A percentile compares a stretch with the other conserved stretches of the same genome.
Conservation (phyloP, 1,284 basidiomycete species). For the Trametes polyzona region DNA sequence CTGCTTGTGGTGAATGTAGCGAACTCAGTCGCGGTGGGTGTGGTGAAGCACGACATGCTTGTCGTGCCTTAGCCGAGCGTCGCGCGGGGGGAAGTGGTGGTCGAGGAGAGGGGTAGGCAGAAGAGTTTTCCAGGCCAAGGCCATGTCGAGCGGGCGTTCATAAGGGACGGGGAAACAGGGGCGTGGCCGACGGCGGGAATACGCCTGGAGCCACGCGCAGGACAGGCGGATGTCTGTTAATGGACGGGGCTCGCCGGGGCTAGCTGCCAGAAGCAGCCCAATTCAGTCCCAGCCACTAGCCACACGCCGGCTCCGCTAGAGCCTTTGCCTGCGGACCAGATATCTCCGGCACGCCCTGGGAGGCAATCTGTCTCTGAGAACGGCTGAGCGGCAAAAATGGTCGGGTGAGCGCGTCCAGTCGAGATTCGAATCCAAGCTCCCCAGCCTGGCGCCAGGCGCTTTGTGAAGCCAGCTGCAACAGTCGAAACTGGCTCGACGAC, state of each 20-base stretch:
- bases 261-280: not conserved
- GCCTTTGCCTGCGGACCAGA: no score
- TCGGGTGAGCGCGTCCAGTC: no score
- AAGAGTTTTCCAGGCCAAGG: not conserved
- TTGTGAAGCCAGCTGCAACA: no score
- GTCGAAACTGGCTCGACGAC: no score
- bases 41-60: conserved; percentile 36
- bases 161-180: conserved; percentile 8
- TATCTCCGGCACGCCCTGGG: no score
- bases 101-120: not conserved
- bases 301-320: no score
- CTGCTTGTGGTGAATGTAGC: conserved; percentile 37
- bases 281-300: not conserved
- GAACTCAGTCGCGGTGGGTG: conserved; percentile 44
- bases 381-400: no score
- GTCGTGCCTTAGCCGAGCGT: not conserved
- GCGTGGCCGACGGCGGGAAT: conserved; percentile 17
- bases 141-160: conserved; percentile 2
- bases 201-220: conserved; percentile 10
- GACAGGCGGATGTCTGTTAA: conserved; percentile 10
- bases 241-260: conserved; percentile 1
- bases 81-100: not conserved
- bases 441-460: no score
- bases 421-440: no score
- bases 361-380: no score